Evolutionary conservation across 495 filamentous ascomycete genomes (phyloP).

Genomic region (Chaetomium fimeti): DNA sequence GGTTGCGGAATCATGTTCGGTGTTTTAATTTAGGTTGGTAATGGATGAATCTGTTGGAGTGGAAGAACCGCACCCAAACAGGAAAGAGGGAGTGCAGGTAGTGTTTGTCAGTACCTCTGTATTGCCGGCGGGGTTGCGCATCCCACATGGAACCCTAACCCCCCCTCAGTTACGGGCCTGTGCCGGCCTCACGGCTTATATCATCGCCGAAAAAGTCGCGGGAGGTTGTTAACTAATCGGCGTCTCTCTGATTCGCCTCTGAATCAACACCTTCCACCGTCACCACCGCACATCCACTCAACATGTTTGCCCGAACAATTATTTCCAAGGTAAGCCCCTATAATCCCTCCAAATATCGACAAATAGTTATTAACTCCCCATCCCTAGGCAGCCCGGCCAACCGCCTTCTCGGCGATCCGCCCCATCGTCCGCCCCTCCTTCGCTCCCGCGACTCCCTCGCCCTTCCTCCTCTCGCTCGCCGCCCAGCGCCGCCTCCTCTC

Average conservation of each 20-base stretch:
- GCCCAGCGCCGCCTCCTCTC: conserved; percentile 65
- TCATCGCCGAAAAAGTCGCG: conserved; percentile 7
- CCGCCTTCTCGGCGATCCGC: conserved; percentile 10
- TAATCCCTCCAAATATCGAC: neutral
- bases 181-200: neutral
- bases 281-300: neutral
- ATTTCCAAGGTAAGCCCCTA: neutral
- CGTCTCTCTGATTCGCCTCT: neutral
- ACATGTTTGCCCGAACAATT: conserved; percentile 11
- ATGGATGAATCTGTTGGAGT: too few species aligned
- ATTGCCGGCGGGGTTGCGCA: neutral
- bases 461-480: conserved; percentile 39
- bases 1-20: neutral
- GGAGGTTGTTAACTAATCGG: neutral
- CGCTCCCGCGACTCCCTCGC: conserved; percentile 20
- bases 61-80: too few species aligned
- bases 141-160: neutral
- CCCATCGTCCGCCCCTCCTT: conserved; percentile 1
- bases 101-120: too few species aligned
- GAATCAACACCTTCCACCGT: neutral
- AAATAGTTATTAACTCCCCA: neutral
- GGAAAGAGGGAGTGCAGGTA: too few species aligned
- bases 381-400: conserved; percentile 12
- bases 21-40: neutral
- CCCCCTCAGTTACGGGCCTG: neutral